Evolutionary conservation across 164 flowering plant genomes (phyloP), one percentile per base, ranked within the genome.

Genomic region (Liquidambar formosana): DNA sequence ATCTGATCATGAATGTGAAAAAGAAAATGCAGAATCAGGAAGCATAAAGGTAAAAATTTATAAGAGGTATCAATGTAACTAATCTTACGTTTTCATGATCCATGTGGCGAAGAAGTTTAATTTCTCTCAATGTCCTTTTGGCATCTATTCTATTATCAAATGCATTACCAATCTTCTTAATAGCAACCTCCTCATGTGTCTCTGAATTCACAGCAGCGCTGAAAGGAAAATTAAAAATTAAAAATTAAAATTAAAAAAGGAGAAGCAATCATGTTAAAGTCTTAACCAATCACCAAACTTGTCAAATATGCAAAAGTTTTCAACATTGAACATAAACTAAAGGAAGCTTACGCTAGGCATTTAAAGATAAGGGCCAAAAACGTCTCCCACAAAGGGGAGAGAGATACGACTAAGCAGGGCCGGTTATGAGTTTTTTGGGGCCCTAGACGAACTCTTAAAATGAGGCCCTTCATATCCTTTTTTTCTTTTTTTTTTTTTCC

Each of bases 151-250:
- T 71, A 68, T 87, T 85, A 70, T 87, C 88, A 70, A 87, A 87
- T 41, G 88, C 88, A 73, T 87, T 87, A 0, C 88, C 84, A 67
- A 87, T 85, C 84, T 87, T 87, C 81, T 87, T 87, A 21, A 87
- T 85, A 45, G 91, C 91, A 71, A 87, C 88, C 74, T 80, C 81
- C 76, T 87, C 82, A 14, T 64, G 82, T 10, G 91, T 87, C 57
- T 85, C 88, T 41, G 85, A 77, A 76, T 86, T 84, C 69, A 81
- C 75, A 51, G 90, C 88, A 72, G 90, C 87, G 67, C 90, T 86
- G 73, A 10, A 79, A 73, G 38, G 9, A 56, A 65, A 58, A n/a
- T n/a, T n/a, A n/a, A n/a, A n/a, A n/a, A n/a, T n/a, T n/a, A n/a
- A n/a, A n/a, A n/a, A n/a, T n/a, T n/a, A n/a, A n/a, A n/a, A n/a